phyloP scores from a whole-genome alignment of 768 basidiomycete species.

The Hygrocybe punicea region DNA sequence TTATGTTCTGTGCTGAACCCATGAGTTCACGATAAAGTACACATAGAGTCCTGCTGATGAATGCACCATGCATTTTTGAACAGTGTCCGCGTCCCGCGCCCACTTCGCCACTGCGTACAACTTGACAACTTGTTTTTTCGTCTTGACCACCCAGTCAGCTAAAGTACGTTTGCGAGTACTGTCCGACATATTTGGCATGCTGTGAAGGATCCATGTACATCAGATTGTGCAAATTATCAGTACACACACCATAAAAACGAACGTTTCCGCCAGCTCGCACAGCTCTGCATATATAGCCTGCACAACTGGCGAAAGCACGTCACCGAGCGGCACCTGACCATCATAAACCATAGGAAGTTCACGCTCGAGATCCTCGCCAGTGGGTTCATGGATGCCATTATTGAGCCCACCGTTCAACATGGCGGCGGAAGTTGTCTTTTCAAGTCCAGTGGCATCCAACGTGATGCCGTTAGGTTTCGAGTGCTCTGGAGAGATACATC shows the following conservation, averaged over 20 bases:
- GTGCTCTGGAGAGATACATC: no score
- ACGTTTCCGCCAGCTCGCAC: constrained; percentile 85
- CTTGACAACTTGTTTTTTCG: constrained; percentile 86
- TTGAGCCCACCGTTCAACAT: constrained; percentile 25
- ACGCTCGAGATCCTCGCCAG: constrained; percentile 58
- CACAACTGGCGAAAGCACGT: constrained; percentile 70
- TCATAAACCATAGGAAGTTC: constrained; percentile 73
- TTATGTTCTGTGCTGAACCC: constrained; percentile 61
- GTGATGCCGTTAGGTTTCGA: not conserved
- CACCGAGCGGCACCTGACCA: constrained; percentile 70
- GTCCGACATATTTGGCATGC: constrained; percentile 82
- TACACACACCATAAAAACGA: constrained; percentile 28
- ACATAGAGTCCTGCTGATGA: not conserved
- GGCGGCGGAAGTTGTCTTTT: constrained; percentile 3
- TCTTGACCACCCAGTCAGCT: constrained; percentile 88
- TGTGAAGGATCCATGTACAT: constrained; percentile 23
- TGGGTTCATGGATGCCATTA: constrained; percentile 30
- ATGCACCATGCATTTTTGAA: constrained; percentile 82
- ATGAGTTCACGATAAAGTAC: not conserved
- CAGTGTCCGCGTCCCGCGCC: constrained; percentile 77
- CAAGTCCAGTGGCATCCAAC: not conserved
- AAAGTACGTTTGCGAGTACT: constrained; percentile 72
- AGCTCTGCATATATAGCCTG: constrained; percentile 82
- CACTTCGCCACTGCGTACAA: constrained; percentile 84
- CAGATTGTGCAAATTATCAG: not conserved